Evolutionary conservation across 768 basidiomycete genomes (phyloP).

Genomic region (Boletus rex-veris): DNA sequence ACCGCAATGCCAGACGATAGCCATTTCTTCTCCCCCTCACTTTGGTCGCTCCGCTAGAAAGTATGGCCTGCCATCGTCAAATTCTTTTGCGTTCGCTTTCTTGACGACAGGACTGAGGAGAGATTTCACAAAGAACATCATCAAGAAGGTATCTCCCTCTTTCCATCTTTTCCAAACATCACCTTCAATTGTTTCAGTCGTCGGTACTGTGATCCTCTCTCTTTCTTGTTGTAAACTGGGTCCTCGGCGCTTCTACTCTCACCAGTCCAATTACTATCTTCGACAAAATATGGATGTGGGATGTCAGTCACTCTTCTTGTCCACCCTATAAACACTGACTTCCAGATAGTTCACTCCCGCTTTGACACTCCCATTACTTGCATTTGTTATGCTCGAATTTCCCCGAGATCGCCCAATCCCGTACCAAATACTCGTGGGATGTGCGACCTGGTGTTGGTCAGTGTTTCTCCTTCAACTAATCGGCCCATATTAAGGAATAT

Average conservation of each 20-base stretch:
- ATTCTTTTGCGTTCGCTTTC: slow-evolving; percentile 61
- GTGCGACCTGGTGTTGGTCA: slow-evolving; percentile 65
- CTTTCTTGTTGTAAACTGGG: slow-evolving; percentile 70
- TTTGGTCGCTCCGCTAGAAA: slow-evolving; percentile 54
- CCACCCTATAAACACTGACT: neutral
- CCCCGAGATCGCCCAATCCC: slow-evolving; percentile 55
- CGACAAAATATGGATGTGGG: slow-evolving; percentile 64
- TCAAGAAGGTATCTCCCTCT: slow-evolving; percentile 45
- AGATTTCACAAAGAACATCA: slow-evolving; percentile 58
- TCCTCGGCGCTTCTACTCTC: slow-evolving; percentile 53
- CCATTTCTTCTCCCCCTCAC: slow-evolving; percentile 30
- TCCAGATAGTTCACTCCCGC: slow-evolving; percentile 48
- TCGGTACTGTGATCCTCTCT: too few species aligned
- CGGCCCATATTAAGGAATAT: slow-evolving; percentile 10
- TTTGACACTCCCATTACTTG: slow-evolving; percentile 60
- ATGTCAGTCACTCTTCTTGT: slow-evolving; percentile 34
- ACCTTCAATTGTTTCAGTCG: slow-evolving; percentile 27
- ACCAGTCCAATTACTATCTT: slow-evolving; percentile 40
- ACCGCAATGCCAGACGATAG: slow-evolving; percentile 33
- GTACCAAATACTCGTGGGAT: slow-evolving; percentile 60
- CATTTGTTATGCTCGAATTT: slow-evolving; percentile 68
- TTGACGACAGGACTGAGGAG: slow-evolving; percentile 52
- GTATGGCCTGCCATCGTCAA: slow-evolving; percentile 51
- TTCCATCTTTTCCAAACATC: neutral
- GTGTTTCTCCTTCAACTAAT: slow-evolving; percentile 12